These are phyloP conservation scores for Nigrospora oryzae DNA, from an alignment of 2,329 filamentous ascomycete genomes.

Conservation along the genomic window DNA sequence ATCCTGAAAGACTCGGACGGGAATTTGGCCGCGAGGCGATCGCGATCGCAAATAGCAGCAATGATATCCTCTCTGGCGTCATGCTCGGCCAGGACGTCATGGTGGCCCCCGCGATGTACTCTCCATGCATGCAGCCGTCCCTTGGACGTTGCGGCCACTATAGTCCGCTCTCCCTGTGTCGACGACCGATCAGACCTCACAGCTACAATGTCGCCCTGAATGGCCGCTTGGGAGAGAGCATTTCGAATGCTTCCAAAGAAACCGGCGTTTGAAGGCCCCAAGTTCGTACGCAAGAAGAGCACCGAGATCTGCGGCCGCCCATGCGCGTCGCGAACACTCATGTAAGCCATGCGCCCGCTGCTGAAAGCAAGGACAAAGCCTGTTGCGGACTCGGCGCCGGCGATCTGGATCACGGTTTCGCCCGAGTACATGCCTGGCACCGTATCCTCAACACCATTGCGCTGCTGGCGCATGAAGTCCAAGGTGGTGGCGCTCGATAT, in stretches of 20 bases:
- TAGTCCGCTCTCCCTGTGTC: constrained; percentile 73
- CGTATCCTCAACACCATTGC: constrained; percentile 67
- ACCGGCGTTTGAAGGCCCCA: constrained; percentile 49
- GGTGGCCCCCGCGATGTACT: constrained; percentile 78
- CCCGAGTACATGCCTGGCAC: constrained; percentile 69
- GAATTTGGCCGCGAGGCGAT: constrained; percentile 37
- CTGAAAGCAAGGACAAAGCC: constrained; percentile 83
- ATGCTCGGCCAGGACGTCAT: constrained; percentile 63
- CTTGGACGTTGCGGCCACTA: constrained; percentile 70
- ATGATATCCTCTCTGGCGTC: constrained; percentile 61
- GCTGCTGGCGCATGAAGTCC: constrained; percentile 73
- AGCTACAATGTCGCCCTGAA: constrained; percentile 71
- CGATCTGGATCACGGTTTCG: constrained; percentile 68
- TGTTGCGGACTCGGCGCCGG: constrained; percentile 73
- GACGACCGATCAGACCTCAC: constrained; percentile 65
- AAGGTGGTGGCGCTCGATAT: constrained; percentile 82
- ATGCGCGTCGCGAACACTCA: constrained; percentile 78
- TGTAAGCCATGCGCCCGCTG: constrained; percentile 76
- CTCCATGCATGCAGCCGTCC: constrained; percentile 81
- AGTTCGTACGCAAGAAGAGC: constrained; percentile 62
- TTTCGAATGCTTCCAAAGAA: constrained; percentile 77
- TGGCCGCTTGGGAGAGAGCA: constrained; percentile 60
- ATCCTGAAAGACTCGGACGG: constrained; percentile 58
- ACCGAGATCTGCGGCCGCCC: constrained; percentile 75
- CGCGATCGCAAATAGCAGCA: constrained; percentile 48